Evolutionary conservation across 352 stramenopile genomes (phyloP).

Genomic region (Phytophthora brassicae): DNA sequence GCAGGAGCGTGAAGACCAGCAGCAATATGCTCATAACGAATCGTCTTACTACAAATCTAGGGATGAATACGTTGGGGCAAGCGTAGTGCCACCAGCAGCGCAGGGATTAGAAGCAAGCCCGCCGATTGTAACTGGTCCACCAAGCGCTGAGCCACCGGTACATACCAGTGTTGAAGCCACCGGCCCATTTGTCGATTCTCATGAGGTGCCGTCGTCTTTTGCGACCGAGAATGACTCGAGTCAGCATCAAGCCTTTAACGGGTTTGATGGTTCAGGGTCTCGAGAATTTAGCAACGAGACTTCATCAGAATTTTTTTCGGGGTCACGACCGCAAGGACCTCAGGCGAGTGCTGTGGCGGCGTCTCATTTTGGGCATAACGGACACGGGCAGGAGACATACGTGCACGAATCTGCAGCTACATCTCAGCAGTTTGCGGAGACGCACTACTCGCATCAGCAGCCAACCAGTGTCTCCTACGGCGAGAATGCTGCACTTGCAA

Average conservation of each 20-base stretch:
- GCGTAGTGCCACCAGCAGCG: not conserved
- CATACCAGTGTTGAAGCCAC: not conserved
- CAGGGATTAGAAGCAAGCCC: not conserved
- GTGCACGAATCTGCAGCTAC: conserved; percentile 3
- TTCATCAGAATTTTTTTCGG: conserved; percentile 47
- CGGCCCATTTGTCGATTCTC: not conserved
- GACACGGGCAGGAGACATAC: conserved; percentile 5
- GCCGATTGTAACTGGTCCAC: conserved; percentile 1
- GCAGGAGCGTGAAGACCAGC: conserved; percentile 9
- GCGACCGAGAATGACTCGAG: conserved; percentile 7
- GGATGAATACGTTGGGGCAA: conserved; percentile 7
- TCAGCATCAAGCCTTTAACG: conserved; percentile 19
- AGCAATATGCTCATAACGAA: conserved; percentile 2
- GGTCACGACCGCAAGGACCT: conserved; percentile 15
- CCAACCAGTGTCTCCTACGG: conserved; percentile 3
- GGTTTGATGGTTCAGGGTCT: conserved; percentile 26
- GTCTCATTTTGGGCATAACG: conserved; percentile 15
- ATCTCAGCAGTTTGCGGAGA: conserved; percentile 16
- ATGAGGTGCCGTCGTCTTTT: conserved; percentile 2
- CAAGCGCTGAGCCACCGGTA: not conserved
- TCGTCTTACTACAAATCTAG: conserved; percentile 6
- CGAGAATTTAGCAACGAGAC: conserved; percentile 11
- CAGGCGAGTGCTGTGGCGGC: conserved; percentile 21
- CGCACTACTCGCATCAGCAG: conserved; percentile 11
- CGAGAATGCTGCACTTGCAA: conserved; percentile 8